Conservation (phyloP, 75 land plant species). For the Azolla pinnata region DNA sequence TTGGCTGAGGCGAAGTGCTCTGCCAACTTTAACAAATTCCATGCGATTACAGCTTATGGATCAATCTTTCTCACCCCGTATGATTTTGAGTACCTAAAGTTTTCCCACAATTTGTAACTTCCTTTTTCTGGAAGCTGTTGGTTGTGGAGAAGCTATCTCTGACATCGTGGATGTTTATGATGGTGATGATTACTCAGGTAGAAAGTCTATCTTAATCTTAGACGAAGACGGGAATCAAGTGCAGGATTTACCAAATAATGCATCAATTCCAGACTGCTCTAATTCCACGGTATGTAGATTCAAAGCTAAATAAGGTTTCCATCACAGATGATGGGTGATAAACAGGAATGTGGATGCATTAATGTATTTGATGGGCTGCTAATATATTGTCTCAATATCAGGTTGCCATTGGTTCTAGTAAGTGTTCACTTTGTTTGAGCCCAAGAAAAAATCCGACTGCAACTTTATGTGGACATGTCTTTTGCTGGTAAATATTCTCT, state of each 20-base stretch:
- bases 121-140: too few relatives aligned
- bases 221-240: constrained; percentile 74
- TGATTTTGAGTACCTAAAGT: too few relatives aligned
- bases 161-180: too few relatives aligned
- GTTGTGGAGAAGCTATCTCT: too few relatives aligned
- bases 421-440: constrained; percentile 93
- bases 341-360: too few relatives aligned
- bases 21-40: constrained; percentile 65
- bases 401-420: constrained; percentile 36
- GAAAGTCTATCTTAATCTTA: constrained; percentile 52
- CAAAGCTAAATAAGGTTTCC: too few relatives aligned
- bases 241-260: constrained; percentile 9
- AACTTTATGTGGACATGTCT: constrained; percentile 97
- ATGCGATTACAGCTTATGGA: constrained; percentile 39
- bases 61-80: background rate
- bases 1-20: constrained; percentile 64
- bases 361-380: too few relatives aligned
- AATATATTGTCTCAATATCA: too few relatives aligned
- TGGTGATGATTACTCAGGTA: constrained; percentile 9
- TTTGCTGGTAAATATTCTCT: constrained; percentile 77
- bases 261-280: constrained; percentile 11
- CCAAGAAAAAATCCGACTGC: constrained; percentile 88
- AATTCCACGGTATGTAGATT: background rate
- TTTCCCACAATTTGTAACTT: too few relatives aligned
- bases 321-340: too few relatives aligned